A percentile compares a stretch with the other conserved stretches of the same genome.
Evolutionary conservation across 495 filamentous ascomycete genomes (phyloP).

Genomic region (Daldinia childiae): DNA sequence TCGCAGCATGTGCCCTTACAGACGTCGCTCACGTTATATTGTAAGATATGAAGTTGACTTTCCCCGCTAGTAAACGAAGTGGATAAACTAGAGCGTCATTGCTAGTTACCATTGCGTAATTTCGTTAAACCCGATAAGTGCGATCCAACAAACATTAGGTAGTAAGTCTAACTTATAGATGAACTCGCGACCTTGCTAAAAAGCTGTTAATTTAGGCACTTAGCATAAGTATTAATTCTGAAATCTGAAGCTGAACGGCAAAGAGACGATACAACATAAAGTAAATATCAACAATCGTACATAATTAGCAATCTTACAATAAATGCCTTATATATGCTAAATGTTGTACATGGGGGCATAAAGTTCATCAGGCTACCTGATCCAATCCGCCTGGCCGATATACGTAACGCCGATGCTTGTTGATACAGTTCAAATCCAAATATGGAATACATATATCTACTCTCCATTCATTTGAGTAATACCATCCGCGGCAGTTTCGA

Average conservation of each 20-base stretch:
- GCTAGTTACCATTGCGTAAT: slow-evolving; percentile 23
- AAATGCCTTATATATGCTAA: not conserved
- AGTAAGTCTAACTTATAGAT: not conserved
- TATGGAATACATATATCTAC: slow-evolving; percentile 7
- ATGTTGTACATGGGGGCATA: not conserved
- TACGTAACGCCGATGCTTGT: slow-evolving; percentile 19
- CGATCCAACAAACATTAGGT: not conserved
- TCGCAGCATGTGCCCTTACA: not conserved
- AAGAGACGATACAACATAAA: not conserved
- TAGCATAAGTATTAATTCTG: no score
- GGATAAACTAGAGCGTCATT: slow-evolving; percentile 16
- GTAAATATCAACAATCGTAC: not conserved
- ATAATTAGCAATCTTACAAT: slow-evolving; percentile 1
- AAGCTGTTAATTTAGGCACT: not conserved
- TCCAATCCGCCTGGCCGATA: slow-evolving; percentile 5
- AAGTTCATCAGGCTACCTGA: not conserved
- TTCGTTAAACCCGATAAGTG: not conserved
- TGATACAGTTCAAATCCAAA: slow-evolving; percentile 2
- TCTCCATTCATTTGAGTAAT: slow-evolving; percentile 50
- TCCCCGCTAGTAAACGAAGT: slow-evolving; percentile 8
- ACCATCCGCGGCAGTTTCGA: slow-evolving; percentile 66
- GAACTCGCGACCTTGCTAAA: not conserved
- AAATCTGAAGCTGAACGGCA: no score
- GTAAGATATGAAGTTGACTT: not conserved
- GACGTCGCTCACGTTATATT: not conserved